phyloP scores from a whole-genome alignment of 2,329 filamentous ascomycete genomes.

The Pseudocercospora vitis region DNA sequence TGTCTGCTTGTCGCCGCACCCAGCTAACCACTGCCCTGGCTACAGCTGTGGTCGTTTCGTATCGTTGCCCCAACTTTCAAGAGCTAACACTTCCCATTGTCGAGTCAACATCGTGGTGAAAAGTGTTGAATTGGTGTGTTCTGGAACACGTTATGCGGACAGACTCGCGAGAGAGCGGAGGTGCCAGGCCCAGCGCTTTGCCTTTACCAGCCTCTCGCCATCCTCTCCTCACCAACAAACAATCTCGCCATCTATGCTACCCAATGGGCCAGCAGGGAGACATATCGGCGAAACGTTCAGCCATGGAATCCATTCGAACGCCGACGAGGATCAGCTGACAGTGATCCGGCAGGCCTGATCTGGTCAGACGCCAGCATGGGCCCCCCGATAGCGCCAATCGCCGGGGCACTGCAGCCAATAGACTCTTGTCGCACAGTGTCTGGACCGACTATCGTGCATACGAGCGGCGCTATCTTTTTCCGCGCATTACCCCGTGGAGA shows the following conservation, averaged over 20 bases:
- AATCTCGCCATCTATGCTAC: constrained; percentile 1
- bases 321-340: constrained; percentile 3
- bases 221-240: background rate
- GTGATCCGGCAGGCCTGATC: background rate
- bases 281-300: constrained; percentile 6
- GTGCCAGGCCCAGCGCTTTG: background rate
- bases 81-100: too few relatives aligned
- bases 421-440: background rate
- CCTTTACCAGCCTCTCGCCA: background rate
- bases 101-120: too few relatives aligned
- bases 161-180: too few relatives aligned
- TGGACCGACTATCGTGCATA: constrained; percentile 1
- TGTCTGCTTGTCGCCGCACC: too few relatives aligned
- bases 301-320: constrained; percentile 8
- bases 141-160: too few relatives aligned
- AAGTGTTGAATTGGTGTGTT: too few relatives aligned
- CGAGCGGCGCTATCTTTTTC: constrained; percentile 8
- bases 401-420: background rate
- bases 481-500: constrained; percentile 3
- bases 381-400: background rate
- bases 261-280: background rate
- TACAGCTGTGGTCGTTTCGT: too few relatives aligned
- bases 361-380: background rate
- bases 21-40: too few relatives aligned
- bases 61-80: too few relatives aligned